These are phyloP conservation scores for Hordeum marinum DNA, from an alignment of 176 grass and related monocot genomes.

Conservation along the genomic window DNA sequence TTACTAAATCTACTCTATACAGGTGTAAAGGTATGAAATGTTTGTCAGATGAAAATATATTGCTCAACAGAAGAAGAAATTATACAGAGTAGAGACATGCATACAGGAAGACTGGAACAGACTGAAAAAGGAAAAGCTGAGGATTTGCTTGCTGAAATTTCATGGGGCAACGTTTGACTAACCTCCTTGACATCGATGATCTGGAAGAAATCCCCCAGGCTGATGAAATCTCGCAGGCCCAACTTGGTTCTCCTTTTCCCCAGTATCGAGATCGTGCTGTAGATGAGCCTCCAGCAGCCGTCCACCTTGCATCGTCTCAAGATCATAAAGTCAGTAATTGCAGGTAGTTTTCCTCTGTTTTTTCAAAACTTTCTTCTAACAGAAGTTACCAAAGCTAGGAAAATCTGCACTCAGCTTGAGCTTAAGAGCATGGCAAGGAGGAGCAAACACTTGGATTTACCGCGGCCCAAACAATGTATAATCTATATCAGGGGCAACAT, in stretches of 20 bases:
- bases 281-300: conserved; percentile 89
- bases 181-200: conserved; percentile 80
- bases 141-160: neutral
- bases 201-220: conserved; percentile 80
- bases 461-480: neutral
- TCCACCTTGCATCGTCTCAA: conserved; percentile 52
- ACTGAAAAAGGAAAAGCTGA: neutral
- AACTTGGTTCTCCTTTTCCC: conserved; percentile 70
- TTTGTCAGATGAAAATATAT: no score
- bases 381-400: neutral
- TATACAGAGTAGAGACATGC: neutral
- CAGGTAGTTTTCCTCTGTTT: neutral
- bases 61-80: no score
- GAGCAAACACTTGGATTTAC: neutral
- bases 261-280: conserved; percentile 83
- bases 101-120: neutral
- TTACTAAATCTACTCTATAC: neutral
- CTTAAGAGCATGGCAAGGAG: neutral
- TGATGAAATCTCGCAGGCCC: conserved; percentile 74
- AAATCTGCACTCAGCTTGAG: neutral
- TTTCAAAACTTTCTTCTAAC: neutral
- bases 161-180: neutral
- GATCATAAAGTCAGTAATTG: neutral
- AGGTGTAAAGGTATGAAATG: neutral
- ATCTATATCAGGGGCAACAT: no score